These are phyloP conservation scores for Alternaria infectoria DNA, from an alignment of 2,329 filamentous ascomycete genomes.

Conservation along the genomic window DNA sequence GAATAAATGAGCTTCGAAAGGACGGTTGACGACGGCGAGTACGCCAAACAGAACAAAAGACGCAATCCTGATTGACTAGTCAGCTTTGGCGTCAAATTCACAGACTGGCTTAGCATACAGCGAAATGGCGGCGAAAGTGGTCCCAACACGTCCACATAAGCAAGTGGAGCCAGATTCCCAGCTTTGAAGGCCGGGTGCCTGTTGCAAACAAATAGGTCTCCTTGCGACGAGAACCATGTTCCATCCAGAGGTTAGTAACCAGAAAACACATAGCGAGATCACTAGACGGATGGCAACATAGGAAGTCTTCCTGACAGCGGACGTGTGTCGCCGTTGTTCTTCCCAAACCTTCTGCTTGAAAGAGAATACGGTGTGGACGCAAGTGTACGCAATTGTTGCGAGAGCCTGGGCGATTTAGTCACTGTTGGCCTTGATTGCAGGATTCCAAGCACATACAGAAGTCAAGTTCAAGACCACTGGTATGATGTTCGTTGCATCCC, in stretches of 20 bases:
- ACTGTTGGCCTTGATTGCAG: background rate
- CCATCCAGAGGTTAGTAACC: constrained; percentile 49
- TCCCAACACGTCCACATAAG: constrained; percentile 33
- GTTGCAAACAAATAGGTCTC: constrained; percentile 41
- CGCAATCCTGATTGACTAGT: constrained; percentile 29
- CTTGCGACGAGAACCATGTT: constrained; percentile 48
- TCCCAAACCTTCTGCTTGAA: constrained; percentile 40
- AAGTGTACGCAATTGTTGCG: constrained; percentile 42
- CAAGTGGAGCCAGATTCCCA: constrained; percentile 47
- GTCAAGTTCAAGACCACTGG: constrained; percentile 40
- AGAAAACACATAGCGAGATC: constrained; percentile 41
- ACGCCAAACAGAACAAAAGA: constrained; percentile 43
- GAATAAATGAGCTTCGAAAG: constrained; percentile 47
- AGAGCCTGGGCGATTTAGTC: constrained; percentile 32
- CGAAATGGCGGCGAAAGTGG: constrained; percentile 41
- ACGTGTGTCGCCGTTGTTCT: constrained; percentile 29
- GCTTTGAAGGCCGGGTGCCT: constrained; percentile 22
- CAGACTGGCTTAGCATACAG: constrained; percentile 33
- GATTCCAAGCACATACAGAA: constrained; percentile 33
- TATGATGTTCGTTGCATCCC: constrained; percentile 37
- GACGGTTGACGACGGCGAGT: constrained; percentile 41
- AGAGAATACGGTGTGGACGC: constrained; percentile 45
- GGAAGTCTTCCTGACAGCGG: constrained; percentile 36
- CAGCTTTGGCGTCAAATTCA: background rate
- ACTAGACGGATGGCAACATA: constrained; percentile 44